Conservation (phyloP, 1,284 basidiomycete species). For the Apiotrichum sp. region DNA sequence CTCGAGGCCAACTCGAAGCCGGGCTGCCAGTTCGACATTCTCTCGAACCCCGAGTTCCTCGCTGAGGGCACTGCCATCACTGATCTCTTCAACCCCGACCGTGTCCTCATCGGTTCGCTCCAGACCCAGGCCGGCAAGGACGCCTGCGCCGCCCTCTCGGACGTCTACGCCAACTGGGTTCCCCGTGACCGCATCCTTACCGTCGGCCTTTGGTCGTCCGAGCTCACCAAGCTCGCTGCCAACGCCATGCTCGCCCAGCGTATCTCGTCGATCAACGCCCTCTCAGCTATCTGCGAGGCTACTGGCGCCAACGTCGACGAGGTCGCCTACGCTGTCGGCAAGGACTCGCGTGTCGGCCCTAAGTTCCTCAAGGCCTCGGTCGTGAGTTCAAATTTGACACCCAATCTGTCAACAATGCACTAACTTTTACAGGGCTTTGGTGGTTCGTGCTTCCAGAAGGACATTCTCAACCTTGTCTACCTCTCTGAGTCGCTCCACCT, state of each 20-base stretch:
- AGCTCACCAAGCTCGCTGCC: slow-evolving; percentile 96
- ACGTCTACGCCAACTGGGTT: slow-evolving; percentile 94
- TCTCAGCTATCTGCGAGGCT: slow-evolving; percentile 98
- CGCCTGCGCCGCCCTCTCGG: slow-evolving; percentile 69
- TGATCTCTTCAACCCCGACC: slow-evolving; percentile 84
- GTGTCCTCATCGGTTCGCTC: slow-evolving; percentile 94
- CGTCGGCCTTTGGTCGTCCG: slow-evolving; percentile 97
- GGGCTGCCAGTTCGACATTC: slow-evolving; percentile 88
- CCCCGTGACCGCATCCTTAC: slow-evolving; percentile 76
- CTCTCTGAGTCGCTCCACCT: slow-evolving; percentile 88
- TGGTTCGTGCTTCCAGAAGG: slow-evolving; percentile 98
- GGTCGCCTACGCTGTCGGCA: slow-evolving; percentile 89
- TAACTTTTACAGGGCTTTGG: slow-evolving; percentile 62
- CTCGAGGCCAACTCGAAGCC: slow-evolving; percentile 95
- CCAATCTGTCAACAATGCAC: slow-evolving; percentile 3
- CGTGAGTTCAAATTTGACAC: not conserved
- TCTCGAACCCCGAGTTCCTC: slow-evolving; percentile 97
- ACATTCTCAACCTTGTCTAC: slow-evolving; percentile 98
- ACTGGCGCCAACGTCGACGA: slow-evolving; percentile 99
- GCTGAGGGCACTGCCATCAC: slow-evolving; percentile 94
- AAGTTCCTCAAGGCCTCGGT: slow-evolving; percentile 81
- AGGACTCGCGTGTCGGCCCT: slow-evolving; percentile 85
- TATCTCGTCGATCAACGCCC: slow-evolving; percentile 95
- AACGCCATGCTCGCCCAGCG: slow-evolving; percentile 98
- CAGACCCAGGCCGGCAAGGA: slow-evolving; percentile 75